phyloP scores from a whole-genome alignment of 345 rosid species.

The Punica granatum region DNA sequence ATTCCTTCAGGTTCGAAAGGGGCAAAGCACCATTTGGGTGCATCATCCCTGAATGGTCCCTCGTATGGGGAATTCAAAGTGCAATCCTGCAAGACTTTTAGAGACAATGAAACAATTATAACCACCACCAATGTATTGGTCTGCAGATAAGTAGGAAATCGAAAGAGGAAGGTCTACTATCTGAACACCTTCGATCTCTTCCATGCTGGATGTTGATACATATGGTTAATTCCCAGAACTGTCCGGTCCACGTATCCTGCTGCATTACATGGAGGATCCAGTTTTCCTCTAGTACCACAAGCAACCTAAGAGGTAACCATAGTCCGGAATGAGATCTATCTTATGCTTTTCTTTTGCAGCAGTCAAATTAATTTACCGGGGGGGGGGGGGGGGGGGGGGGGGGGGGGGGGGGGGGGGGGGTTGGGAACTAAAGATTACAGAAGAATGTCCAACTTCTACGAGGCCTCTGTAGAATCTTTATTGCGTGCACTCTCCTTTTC shows the following conservation, averaged over 20 bases:
- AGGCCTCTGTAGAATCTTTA: too few species aligned
- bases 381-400: too few species aligned
- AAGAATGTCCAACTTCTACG: not conserved
- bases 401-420: too few species aligned
- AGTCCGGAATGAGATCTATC: not conserved
- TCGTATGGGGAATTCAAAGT: constrained; percentile 53
- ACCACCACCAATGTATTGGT: not conserved
- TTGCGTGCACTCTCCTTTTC: too few species aligned
- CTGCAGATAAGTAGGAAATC: not conserved
- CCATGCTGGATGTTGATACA: constrained; percentile 89
- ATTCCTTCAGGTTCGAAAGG: constrained; percentile 96
- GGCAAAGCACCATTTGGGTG: constrained; percentile 85
- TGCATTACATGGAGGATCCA: constrained; percentile 86
- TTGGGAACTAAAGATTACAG: not conserved
- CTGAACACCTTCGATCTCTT: constrained; percentile 66
- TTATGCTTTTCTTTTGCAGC: not conserved
- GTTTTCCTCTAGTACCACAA: constrained; percentile 68
- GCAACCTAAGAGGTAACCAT: constrained; percentile 38
- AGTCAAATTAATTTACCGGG: not conserved
- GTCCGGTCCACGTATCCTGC: constrained; percentile 69
- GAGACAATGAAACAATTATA: constrained; percentile 12
- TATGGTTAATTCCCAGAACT: constrained; percentile 62
- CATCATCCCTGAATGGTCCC: constrained; percentile 43
- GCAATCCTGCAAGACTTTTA: constrained; percentile 54
- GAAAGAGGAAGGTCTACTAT: not conserved